Evolutionary conservation across 2,329 filamentous ascomycete species (phyloP).

Genomic region (Nemania sp.): DNA sequence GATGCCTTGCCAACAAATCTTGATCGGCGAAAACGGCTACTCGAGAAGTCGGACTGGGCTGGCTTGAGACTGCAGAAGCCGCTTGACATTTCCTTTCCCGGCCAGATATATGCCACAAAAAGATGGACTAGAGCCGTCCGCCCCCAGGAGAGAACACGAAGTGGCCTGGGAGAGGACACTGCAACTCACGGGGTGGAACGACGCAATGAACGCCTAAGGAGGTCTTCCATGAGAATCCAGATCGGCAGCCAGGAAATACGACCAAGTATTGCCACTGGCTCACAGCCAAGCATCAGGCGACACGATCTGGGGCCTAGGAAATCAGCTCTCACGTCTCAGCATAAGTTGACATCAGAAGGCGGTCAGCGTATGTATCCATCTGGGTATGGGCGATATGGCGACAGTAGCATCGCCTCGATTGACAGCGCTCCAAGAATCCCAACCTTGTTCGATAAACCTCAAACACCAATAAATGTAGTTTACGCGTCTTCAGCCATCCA

Average conservation of each 20-base stretch:
- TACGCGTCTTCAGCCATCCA: slow-evolving; percentile 35
- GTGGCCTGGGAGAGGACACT: slow-evolving; percentile 13
- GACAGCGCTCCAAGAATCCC: neutral
- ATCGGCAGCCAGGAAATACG: slow-evolving; percentile 44
- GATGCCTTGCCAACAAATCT: slow-evolving; percentile 14
- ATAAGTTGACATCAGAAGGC: neutral
- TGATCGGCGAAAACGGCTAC: slow-evolving; percentile 39
- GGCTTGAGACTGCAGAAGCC: slow-evolving; percentile 42
- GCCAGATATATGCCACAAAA: slow-evolving; percentile 28
- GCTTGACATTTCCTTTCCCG: slow-evolving; percentile 38
- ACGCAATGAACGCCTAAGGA: neutral
- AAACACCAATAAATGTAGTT: slow-evolving; percentile 32
- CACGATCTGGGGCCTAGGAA: slow-evolving; percentile 20
- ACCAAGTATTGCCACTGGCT: slow-evolving; percentile 28
- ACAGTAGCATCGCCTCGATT: neutral
- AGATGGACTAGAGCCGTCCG: slow-evolving; percentile 32
- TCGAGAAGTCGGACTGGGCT: slow-evolving; percentile 43
- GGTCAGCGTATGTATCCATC: neutral
- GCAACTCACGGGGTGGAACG: neutral
- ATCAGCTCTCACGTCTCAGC: neutral
- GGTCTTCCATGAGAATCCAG: slow-evolving; percentile 37
- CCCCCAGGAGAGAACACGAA: slow-evolving; percentile 10
- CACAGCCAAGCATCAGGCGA: slow-evolving; percentile 27
- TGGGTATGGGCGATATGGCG: neutral
- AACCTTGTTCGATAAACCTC: slow-evolving; percentile 1